These are phyloP conservation scores for Ogataea glucozyma DNA, from an alignment of 805 yeast genomes.

Conservation along the genomic window DNA sequence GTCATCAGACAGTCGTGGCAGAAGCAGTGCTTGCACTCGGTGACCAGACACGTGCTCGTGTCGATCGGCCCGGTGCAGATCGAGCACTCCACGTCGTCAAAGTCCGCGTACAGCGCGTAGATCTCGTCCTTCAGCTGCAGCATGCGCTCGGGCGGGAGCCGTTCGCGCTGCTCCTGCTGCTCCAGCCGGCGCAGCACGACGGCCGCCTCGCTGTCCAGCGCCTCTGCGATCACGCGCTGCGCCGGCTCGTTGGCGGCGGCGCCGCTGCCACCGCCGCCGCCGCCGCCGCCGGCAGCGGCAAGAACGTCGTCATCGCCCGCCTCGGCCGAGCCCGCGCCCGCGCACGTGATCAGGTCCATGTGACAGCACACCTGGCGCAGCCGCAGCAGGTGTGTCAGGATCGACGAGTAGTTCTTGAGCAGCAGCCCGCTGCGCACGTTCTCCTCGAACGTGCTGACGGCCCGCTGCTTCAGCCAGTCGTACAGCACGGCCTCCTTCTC, in stretches of 20 bases:
- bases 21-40: conserved; percentile 80
- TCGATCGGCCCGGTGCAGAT: conserved; percentile 74
- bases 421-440: conserved; percentile 66
- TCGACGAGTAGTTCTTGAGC: conserved; percentile 72
- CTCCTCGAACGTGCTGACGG: conserved; percentile 59
- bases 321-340: conserved; percentile 49
- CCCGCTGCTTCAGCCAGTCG: conserved; percentile 64
- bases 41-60: conserved; percentile 48
- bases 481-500: conserved; percentile 67
- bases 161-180: conserved; percentile 27
- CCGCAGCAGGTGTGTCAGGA: conserved; percentile 79
- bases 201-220: conserved; percentile 23
- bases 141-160: conserved; percentile 28
- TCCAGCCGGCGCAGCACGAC: conserved; percentile 28
- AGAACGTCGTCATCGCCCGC: too few species aligned
- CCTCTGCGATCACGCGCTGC: conserved; percentile 8
- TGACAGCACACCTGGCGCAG: conserved; percentile 90
- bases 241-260: too few species aligned
- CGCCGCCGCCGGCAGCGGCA: too few species aligned
- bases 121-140: conserved; percentile 31
- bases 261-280: too few species aligned
- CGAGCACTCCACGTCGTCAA: conserved; percentile 69
- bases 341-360: conserved; percentile 54
- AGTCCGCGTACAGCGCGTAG: conserved; percentile 33
- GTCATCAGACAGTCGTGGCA: conserved; percentile 70